A percentile compares a stretch with the other conserved stretches of the same genome.
phyloP scores from a whole-genome alignment of 2,329 filamentous ascomycete species.

The Hypoxylon sp. region DNA sequence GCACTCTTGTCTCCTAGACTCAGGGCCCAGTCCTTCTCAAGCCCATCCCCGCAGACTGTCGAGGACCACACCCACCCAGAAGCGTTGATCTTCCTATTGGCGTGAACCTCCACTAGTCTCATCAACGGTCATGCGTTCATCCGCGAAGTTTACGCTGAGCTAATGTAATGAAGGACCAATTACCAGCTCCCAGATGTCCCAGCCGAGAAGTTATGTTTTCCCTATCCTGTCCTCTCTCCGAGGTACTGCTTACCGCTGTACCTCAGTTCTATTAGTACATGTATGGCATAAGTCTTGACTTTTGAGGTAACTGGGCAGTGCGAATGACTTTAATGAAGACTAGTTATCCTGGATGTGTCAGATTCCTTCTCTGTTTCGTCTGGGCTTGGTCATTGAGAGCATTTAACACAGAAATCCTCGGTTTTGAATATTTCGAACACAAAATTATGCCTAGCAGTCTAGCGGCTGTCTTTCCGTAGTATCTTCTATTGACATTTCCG shows the following conservation, averaged over 20 bases:
- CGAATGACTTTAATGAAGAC: slow-evolving; percentile 25
- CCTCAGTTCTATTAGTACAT: slow-evolving; percentile 33
- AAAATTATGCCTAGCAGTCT: slow-evolving; percentile 38
- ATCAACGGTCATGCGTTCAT: slow-evolving; percentile 68
- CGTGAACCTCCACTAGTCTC: slow-evolving; percentile 55
- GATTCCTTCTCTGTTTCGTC: slow-evolving; percentile 45
- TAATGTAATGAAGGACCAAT: slow-evolving; percentile 64
- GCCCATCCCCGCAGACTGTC: slow-evolving; percentile 53
- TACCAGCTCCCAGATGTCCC: slow-evolving; percentile 56
- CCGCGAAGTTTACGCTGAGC: slow-evolving; percentile 63
- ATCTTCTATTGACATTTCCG: slow-evolving; percentile 50
- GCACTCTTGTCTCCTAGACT: slow-evolving; percentile 31
- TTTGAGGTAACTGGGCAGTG: slow-evolving; percentile 34
- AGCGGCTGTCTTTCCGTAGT: slow-evolving; percentile 45
- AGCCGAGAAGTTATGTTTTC: slow-evolving; percentile 60
- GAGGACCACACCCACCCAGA: slow-evolving; percentile 55
- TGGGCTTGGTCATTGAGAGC: slow-evolving; percentile 22
- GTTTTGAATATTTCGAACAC: slow-evolving; percentile 27
- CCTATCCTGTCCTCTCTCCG: slow-evolving; percentile 52
- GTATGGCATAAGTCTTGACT: slow-evolving; percentile 27
- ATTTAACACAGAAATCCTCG: slow-evolving; percentile 26
- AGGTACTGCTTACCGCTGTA: slow-evolving; percentile 52
- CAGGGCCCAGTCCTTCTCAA: slow-evolving; percentile 42
- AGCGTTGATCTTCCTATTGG: slow-evolving; percentile 59
- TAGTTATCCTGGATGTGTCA: slow-evolving; percentile 45